These are phyloP conservation scores for Spiromastix sp. DNA, from an alignment of 2,329 filamentous ascomycete species.

Conservation along the genomic window DNA sequence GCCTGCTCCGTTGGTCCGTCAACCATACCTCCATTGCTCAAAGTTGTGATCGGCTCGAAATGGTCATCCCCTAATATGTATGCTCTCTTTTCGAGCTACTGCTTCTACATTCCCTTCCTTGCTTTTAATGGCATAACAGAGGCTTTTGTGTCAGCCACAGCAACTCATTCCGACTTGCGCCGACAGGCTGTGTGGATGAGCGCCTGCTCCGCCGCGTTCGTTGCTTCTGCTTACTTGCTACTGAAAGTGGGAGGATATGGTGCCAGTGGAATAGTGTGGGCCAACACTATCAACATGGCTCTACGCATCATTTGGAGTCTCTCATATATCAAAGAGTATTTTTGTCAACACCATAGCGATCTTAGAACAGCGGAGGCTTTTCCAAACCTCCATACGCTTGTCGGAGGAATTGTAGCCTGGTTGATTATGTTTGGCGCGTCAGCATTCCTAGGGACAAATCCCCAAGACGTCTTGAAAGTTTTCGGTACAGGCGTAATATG, in stretches of 20 bases:
- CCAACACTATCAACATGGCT: conserved; percentile 83
- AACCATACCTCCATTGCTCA: conserved; percentile 62
- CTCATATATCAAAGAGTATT: conserved; percentile 59
- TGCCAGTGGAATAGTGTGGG: conserved; percentile 69
- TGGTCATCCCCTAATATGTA: conserved; percentile 70
- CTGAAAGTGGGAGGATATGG: conserved; percentile 60
- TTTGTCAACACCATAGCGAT: conserved; percentile 36
- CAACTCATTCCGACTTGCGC: conserved; percentile 63
- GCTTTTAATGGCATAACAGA: conserved; percentile 87
- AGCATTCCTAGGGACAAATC: conserved; percentile 7
- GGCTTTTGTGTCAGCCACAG: conserved; percentile 84
- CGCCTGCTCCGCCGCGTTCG: conserved; percentile 68
- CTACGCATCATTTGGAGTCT: conserved; percentile 75
- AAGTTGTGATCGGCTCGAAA: conserved; percentile 61
- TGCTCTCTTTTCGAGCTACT: conserved; percentile 66
- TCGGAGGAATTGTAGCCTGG: conserved; percentile 37
- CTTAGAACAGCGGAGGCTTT: conserved; percentile 35
- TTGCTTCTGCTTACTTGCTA: conserved; percentile 61
- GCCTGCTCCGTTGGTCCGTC: conserved; percentile 63
- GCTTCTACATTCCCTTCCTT: conserved; percentile 85
- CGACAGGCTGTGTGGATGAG: conserved; percentile 76
- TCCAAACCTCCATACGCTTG: conserved; percentile 35
- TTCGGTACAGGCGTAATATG: conserved; percentile 43
- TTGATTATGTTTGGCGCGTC: conserved; percentile 27
- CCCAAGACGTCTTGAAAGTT: conserved; percentile 34